A percentile compares a stretch with the other conserved stretches of the same genome.
phyloP scores from a whole-genome alignment of 2,329 filamentous ascomycete genomes.

The Claviceps sp. region DNA sequence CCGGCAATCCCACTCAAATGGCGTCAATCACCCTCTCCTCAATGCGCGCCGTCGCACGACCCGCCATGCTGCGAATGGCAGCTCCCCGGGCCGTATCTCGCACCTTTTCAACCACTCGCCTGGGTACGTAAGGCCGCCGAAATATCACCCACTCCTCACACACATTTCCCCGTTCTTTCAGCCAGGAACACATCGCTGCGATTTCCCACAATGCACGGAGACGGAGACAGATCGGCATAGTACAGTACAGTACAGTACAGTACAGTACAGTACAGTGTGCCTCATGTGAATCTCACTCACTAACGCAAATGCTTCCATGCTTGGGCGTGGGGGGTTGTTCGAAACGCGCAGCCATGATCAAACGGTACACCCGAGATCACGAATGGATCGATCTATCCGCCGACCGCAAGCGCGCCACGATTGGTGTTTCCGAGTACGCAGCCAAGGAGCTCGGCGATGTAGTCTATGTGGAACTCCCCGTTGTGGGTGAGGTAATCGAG shows the following conservation, averaged over 20 bases:
- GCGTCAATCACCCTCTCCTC: conserved; percentile 48
- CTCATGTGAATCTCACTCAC: too few relatives aligned
- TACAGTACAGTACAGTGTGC: too few relatives aligned
- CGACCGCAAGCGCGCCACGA: conserved; percentile 67
- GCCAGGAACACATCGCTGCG: too few relatives aligned
- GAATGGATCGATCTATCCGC: conserved; percentile 90
- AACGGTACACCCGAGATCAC: conserved; percentile 93
- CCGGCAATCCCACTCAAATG: conserved; percentile 30
- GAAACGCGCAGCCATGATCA: conserved; percentile 39
- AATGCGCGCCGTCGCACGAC: conserved; percentile 33
- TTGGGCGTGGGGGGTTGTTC: too few relatives aligned
- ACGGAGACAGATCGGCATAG: too few relatives aligned
- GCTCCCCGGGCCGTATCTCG: conserved; percentile 25
- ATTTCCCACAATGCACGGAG: too few relatives aligned
- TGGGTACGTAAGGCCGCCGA: conserved; percentile 17
- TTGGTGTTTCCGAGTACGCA: conserved; percentile 84
- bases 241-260: too few relatives aligned
- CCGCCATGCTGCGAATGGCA: conserved; percentile 25
- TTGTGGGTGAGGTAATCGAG: conserved; percentile 50
- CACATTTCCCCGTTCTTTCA: neutral
- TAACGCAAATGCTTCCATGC: too few relatives aligned
- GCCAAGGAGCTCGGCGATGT: conserved; percentile 89
- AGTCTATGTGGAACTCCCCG: conserved; percentile 90
- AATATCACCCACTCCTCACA: neutral
- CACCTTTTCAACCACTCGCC: conserved; percentile 29